Percentiles rank a stretch among this genome's conserved stretches.
Evolutionary conservation across 2,329 filamentous ascomycete genomes (phyloP).

Genomic region (Emmonsiellopsis sp.): DNA sequence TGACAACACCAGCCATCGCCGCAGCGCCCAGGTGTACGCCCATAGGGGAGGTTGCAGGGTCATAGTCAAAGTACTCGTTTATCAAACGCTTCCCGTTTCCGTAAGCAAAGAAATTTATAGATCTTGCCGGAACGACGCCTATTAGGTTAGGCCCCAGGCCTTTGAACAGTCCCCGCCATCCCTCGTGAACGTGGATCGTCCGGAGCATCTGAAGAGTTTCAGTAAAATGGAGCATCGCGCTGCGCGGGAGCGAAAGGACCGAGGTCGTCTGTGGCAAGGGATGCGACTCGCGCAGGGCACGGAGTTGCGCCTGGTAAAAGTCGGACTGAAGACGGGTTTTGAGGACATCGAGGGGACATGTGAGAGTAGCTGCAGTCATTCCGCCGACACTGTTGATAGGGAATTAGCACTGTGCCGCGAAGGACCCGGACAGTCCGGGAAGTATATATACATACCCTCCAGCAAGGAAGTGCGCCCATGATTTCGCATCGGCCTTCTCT

Average conservation of each 20-base stretch:
- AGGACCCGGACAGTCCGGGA: background rate
- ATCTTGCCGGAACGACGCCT: conserved; percentile 78
- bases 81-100: conserved; percentile 83
- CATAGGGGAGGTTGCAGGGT: conserved; percentile 42
- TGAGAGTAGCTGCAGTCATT: conserved; percentile 83
- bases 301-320: conserved; percentile 80
- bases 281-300: conserved; percentile 54
- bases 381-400: conserved; percentile 58
- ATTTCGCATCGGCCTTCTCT: conserved; percentile 43
- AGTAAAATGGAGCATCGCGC: conserved; percentile 62
- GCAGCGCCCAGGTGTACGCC: conserved; percentile 73
- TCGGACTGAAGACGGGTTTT: conserved; percentile 89
- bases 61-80: conserved; percentile 52
- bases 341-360: conserved; percentile 83
- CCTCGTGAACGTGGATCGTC: conserved; percentile 71
- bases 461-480: conserved; percentile 85
- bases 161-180: conserved; percentile 82
- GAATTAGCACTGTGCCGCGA: conserved; percentile 10
- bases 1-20: conserved; percentile 69
- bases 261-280: conserved; percentile 43
- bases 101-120: conserved; percentile 91
- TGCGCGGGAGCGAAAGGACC: conserved; percentile 55
- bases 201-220: conserved; percentile 82
- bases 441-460: conserved; percentile 58
- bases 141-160: conserved; percentile 84